Evolutionary conservation across 495 filamentous ascomycete genomes (phyloP).

Genomic region (Podospora sp.): DNA sequence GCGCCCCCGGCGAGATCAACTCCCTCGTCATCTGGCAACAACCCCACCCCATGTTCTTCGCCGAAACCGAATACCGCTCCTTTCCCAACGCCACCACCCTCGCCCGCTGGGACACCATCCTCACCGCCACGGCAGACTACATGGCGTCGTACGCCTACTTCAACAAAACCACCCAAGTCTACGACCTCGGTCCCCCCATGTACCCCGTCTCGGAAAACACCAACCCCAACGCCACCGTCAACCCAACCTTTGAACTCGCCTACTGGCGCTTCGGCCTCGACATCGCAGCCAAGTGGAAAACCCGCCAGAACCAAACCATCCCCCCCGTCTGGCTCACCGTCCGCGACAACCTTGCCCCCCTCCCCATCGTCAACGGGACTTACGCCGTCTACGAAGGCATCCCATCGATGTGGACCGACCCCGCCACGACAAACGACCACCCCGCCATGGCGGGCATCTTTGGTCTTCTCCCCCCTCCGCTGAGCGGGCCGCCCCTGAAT

Average conservation of each 20-base stretch:
- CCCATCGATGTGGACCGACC: constrained; percentile 51
- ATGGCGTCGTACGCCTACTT: constrained; percentile 55
- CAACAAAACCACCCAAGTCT: constrained; percentile 47
- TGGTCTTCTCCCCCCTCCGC: constrained; percentile 52
- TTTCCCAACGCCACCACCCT: constrained; percentile 43
- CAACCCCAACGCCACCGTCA: constrained; percentile 51
- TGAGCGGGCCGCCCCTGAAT: constrained; percentile 41
- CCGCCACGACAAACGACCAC: constrained; percentile 50
- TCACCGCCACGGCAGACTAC: constrained; percentile 51
- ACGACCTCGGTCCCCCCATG: constrained; percentile 57
- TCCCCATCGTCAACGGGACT: constrained; percentile 48
- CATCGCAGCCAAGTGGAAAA: constrained; percentile 45
- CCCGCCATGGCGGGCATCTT: constrained; percentile 54
- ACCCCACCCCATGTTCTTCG: constrained; percentile 57
- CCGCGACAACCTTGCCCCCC: constrained; percentile 48
- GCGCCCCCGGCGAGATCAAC: constrained; percentile 60
- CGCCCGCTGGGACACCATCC: constrained; percentile 48
- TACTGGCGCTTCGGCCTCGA: constrained; percentile 56
- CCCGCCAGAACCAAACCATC: constrained; percentile 37
- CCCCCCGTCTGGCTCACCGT: constrained; percentile 46
- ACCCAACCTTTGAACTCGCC: constrained; percentile 56
- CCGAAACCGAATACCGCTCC: constrained; percentile 53
- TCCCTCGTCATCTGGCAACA: constrained; percentile 59
- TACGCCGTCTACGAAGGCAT: constrained; percentile 56
- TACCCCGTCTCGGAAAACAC: constrained; percentile 57